phyloP scores from a whole-genome alignment of 2,329 filamentous ascomycete species.

The Chalaropsis thielavioides region DNA sequence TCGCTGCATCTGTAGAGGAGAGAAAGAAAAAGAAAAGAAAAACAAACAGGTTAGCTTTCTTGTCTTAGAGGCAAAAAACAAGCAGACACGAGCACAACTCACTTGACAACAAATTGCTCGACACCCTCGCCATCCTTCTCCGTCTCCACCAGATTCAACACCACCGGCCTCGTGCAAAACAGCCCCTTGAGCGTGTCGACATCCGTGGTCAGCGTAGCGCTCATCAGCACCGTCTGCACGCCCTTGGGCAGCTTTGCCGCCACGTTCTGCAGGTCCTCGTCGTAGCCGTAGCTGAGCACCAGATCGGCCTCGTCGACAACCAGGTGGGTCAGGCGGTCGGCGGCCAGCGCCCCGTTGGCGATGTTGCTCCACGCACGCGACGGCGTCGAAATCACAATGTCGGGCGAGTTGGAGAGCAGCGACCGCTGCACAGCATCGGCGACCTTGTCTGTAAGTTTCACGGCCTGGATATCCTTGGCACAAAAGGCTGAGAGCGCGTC shows the following conservation, averaged over 20 bases:
- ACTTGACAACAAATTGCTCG: slow-evolving; percentile 77
- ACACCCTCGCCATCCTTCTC: slow-evolving; percentile 63
- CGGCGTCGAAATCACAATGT: slow-evolving; percentile 83
- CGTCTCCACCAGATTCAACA: slow-evolving; percentile 65
- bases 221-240: slow-evolving; percentile 85
- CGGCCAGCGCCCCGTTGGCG: slow-evolving; percentile 45
- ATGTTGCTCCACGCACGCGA: slow-evolving; percentile 68
- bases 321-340: slow-evolving; percentile 58
- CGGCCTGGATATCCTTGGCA: slow-evolving; percentile 63
- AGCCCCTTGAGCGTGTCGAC: slow-evolving; percentile 72
- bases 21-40: slow-evolving; percentile 24
- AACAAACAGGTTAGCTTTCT: slow-evolving; percentile 18
- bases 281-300: slow-evolving; percentile 85
- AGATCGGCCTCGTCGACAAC: slow-evolving; percentile 92
- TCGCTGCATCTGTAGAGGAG: slow-evolving; percentile 52
- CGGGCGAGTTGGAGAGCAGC: slow-evolving; percentile 69
- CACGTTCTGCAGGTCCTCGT: slow-evolving; percentile 73
- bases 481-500: slow-evolving; percentile 69
- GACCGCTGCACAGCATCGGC: slow-evolving; percentile 79
- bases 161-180: slow-evolving; percentile 66
- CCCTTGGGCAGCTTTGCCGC: slow-evolving; percentile 66
- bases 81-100: background rate
- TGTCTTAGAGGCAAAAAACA: background rate
- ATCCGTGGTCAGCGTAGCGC: slow-evolving; percentile 78
- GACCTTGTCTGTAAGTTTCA: slow-evolving; percentile 83